Evolutionary conservation across 148 eudicot species (phyloP).

Genomic region (Persicaria maculosa): DNA sequence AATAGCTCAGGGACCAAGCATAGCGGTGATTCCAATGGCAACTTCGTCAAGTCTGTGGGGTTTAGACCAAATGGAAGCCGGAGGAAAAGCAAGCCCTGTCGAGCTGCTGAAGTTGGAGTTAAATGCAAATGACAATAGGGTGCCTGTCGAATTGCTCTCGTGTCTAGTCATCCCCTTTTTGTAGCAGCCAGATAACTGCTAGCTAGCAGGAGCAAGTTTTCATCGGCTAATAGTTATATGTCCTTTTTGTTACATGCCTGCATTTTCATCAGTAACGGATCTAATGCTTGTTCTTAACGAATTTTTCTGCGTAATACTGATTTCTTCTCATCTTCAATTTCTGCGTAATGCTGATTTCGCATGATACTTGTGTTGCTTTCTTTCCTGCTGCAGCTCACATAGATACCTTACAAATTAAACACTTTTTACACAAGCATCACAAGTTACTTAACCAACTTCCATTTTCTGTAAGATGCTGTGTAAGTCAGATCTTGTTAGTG

Average conservation of each 20-base stretch:
- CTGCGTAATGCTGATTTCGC: neutral
- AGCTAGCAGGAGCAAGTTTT: neutral
- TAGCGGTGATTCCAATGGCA: constrained; percentile 12
- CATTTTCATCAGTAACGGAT: neutral
- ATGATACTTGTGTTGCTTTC: neutral
- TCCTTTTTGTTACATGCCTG: neutral
- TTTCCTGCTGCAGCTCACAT: neutral
- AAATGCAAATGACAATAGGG: constrained; percentile 42
- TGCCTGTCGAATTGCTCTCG: neutral
- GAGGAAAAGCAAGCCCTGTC: constrained; percentile 62
- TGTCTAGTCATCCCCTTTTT: neutral
- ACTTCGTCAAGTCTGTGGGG: constrained; percentile 39
- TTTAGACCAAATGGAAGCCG: constrained; percentile 69
- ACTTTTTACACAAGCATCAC: neutral
- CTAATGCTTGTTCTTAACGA: neutral
- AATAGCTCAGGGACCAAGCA: constrained; percentile 24
- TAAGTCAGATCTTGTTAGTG: neutral
- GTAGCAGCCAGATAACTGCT: neutral
- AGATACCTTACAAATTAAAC: neutral
- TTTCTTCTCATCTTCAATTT: neutral
- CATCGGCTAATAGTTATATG: neutral
- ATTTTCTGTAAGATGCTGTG: neutral
- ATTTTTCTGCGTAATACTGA: neutral
- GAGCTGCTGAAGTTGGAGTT: constrained; percentile 88
- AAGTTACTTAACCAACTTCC: neutral